Evolutionary conservation across 148 eudicot species (phyloP), one percentile per base, ranked within the genome.

Genomic region (Chenopodium quinoa): DNA sequence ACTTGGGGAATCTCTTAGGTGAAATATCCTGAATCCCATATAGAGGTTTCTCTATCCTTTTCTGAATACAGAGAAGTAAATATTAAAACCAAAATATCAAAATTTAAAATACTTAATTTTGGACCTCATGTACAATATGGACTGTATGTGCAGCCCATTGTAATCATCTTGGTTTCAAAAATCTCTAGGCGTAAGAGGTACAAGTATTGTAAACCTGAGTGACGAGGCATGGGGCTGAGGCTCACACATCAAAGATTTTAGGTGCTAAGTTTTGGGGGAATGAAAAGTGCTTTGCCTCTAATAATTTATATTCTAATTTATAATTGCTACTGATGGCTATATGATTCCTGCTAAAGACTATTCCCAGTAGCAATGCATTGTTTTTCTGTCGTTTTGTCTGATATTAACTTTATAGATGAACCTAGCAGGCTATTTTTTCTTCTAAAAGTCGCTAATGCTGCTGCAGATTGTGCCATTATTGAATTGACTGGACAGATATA

Each of bases 401-500:
- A 27, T 74, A 13, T 66, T 50, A 27, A 47, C 9, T 44, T 44
- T 29, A n/a, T 82, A 10, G 16, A 7, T 76, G 7, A 68, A 68
- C 10, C 23, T 12, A 63, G 9, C 75, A 64, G 73, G 40, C 22
- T 66, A n/a, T 19, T 2, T 27, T 56, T 22, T 52, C 32, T 23
- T 76, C 13, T 71, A 68, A 77, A 40, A 58, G 22, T 4, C 16
- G 9, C 10, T 71, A 71, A 25, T 34, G 64, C 60, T 66, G 70
- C 34, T 83, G 78, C 82, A 76, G 83, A 37, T 76, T 76, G 44
- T 58, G 37, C 37, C 19, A 7, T 31, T 73, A 20, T 74, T 52
- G 3, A 27, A 74, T 27, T 47, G 47, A 22, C 34, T 68, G 78
- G 74, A 77, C 85, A 22, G 76, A 46, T 44, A 75, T 81, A 81